Conservation (phyloP, 208 protist species). For the Trypanosoma rangeli region DNA sequence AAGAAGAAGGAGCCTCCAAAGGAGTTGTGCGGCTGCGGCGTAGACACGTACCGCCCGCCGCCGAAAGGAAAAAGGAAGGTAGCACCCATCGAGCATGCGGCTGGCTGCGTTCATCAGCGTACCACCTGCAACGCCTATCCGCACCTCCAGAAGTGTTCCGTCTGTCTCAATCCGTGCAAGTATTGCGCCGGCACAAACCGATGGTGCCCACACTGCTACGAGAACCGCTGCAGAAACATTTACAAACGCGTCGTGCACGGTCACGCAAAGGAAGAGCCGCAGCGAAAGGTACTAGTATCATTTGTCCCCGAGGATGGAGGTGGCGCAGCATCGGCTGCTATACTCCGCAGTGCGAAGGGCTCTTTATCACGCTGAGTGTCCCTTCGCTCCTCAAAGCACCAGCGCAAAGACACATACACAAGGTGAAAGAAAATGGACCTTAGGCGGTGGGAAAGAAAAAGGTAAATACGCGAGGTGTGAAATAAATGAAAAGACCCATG, state of each 20-base stretch:
- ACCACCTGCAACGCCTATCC: constrained; percentile 83
- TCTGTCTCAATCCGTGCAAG: constrained; percentile 72
- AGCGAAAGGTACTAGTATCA: constrained; percentile 1
- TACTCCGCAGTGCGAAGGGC: background rate
- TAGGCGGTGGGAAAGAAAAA: background rate
- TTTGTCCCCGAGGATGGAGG: constrained; percentile 2
- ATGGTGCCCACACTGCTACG: constrained; percentile 89
- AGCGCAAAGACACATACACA: background rate
- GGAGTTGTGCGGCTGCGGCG: constrained; percentile 84
- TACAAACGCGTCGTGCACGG: constrained; percentile 84
- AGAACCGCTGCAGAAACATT: constrained; percentile 67
- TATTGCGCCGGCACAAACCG: constrained; percentile 72
- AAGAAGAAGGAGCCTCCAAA: constrained; percentile 72
- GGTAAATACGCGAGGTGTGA: too few relatives aligned
- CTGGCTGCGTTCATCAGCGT: constrained; percentile 77
- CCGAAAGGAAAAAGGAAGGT: constrained; percentile 81
- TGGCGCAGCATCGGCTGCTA: background rate
- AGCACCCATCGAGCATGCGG: constrained; percentile 52
- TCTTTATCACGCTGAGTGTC: background rate
- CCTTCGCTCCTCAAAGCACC: background rate
- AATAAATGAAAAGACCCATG: background rate
- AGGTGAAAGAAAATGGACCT: background rate
- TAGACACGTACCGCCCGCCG: constrained; percentile 76
- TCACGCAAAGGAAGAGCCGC: constrained; percentile 18
- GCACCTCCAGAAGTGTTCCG: constrained; percentile 66